Evolutionary conservation across 2,329 filamentous ascomycete genomes (phyloP), one percentile per base, ranked within the genome.

Genomic region (Cordyceps tenuipes): DNA sequence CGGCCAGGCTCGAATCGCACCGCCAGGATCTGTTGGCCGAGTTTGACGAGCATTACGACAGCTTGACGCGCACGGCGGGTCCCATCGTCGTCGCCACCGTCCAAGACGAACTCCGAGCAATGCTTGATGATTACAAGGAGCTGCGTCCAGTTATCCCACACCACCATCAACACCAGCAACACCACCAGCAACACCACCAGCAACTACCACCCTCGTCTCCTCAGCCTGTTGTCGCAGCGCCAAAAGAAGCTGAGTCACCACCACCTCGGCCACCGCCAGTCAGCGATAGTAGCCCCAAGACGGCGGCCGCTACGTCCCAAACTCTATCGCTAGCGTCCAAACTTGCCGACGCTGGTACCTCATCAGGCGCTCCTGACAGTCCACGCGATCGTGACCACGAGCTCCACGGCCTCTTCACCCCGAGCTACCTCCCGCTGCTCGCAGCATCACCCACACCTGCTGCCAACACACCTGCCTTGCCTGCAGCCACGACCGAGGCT

Each of bases 351-450:
- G 64, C 67, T 60, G 63, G 62, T 66, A 61, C 34, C 34, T 36
- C 34, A 62, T 63, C 62, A 65, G 68, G 68, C 63, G 65, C 68
- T 64, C 72, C 73, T 54, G 67, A 73, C 64, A 77, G 75, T 66
- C 76, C 77, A 55, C 80, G 80, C 71, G 79, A 81, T 61, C 79
- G 81, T 62, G 82, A 86, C 64, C 73, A 75, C 67, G 83, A 86
- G 65, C 80, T 87, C 64, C 79, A 79, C 63, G 84, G 84, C 62
- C 72, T 87, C 62, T 87, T 87, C 67, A 86, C 80, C 41, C 84
- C 84, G 31, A 80, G 74, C 63, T 87, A 82, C 66, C 77, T 88
- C 59, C 83, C 84, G 49, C 74, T 87, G 59, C 78, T 87, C 59
- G 84, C 64, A 75, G 76, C 63, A 67, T 68, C 61, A 66, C 26